phyloP scores from a whole-genome alignment of 352 stramenopile genomes.

The Pythium angustatum region DNA sequence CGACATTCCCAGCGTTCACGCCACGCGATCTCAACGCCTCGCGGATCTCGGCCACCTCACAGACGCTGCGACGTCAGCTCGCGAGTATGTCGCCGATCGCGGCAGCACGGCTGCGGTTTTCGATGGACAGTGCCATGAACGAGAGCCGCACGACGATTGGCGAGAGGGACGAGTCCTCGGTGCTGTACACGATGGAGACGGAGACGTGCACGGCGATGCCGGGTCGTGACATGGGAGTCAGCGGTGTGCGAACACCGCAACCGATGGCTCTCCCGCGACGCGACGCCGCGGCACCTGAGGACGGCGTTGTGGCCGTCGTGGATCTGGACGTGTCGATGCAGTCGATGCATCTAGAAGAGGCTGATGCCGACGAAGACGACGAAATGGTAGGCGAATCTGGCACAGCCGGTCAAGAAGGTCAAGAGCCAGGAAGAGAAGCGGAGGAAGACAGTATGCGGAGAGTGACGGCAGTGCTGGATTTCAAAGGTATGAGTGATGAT shows the following conservation, averaged over 20 bases:
- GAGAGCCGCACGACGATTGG: constrained; percentile 10
- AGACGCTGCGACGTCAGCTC: constrained; percentile 53
- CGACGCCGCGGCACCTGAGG: neutral
- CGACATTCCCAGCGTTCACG: constrained; percentile 57
- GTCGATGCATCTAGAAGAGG: constrained; percentile 65
- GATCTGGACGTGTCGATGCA: constrained; percentile 73
- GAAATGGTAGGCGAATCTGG: constrained; percentile 15
- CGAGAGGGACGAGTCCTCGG: constrained; percentile 12
- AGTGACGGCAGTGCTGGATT: constrained; percentile 17
- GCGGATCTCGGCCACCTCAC: constrained; percentile 36
- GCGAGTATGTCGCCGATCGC: constrained; percentile 64
- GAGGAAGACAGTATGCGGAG: constrained; percentile 10
- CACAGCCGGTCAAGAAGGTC: neutral
- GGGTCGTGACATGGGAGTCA: neutral
- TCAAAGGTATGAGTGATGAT: constrained; percentile 32
- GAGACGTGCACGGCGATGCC: constrained; percentile 11
- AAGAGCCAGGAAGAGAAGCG: neutral
- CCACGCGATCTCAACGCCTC: constrained; percentile 49
- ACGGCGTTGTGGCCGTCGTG: constrained; percentile 9
- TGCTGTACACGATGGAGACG: constrained; percentile 24
- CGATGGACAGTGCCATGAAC: constrained; percentile 15
- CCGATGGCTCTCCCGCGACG: constrained; percentile 8
- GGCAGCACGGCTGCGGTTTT: constrained; percentile 22
- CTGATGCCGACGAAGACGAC: constrained; percentile 35
- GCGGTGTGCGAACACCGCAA: constrained; percentile 5